These are phyloP conservation scores for Termitomyces sp. DNA, from an alignment of 1,284 basidiomycete genomes.

Conservation along the genomic window DNA sequence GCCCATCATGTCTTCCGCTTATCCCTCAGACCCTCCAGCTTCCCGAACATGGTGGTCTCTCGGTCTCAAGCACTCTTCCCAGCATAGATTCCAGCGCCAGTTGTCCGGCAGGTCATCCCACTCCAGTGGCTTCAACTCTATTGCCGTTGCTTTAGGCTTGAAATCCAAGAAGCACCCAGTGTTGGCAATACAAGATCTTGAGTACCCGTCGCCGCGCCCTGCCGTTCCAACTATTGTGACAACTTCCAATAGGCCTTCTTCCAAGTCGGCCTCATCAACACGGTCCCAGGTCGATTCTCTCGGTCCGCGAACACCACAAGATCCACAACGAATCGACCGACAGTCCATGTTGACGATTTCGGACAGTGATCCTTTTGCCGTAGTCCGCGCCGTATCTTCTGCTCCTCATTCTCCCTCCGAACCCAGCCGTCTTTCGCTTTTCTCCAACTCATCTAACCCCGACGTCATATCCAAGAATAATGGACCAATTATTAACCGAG, in stretches of 20 bases:
- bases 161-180: slow-evolving; percentile 55
- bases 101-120: slow-evolving; percentile 29
- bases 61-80: slow-evolving; percentile 21
- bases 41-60: slow-evolving; percentile 39
- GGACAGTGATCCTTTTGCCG: slow-evolving; percentile 59
- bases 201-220: slow-evolving; percentile 26
- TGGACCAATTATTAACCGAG: slow-evolving; percentile 35
- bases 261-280: slow-evolving; percentile 50
- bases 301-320: slow-evolving; percentile 50
- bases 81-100: slow-evolving; percentile 24
- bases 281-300: slow-evolving; percentile 45
- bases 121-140: slow-evolving; percentile 38
- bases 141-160: slow-evolving; percentile 58
- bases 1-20: slow-evolving; percentile 25
- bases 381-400: slow-evolving; percentile 38
- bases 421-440: slow-evolving; percentile 42
- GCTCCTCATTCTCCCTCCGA: slow-evolving; percentile 37
- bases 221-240: slow-evolving; percentile 23
- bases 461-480: slow-evolving; percentile 39
- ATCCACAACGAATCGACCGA: slow-evolving; percentile 39
- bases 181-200: slow-evolving; percentile 48
- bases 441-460: slow-evolving; percentile 46
- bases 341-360: slow-evolving; percentile 58
- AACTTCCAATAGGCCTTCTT: slow-evolving; percentile 36
- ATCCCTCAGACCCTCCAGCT: slow-evolving; percentile 27